Conservation (phyloP, 1,284 basidiomycete species). For the Cryptococcus deneoformans region DNA sequence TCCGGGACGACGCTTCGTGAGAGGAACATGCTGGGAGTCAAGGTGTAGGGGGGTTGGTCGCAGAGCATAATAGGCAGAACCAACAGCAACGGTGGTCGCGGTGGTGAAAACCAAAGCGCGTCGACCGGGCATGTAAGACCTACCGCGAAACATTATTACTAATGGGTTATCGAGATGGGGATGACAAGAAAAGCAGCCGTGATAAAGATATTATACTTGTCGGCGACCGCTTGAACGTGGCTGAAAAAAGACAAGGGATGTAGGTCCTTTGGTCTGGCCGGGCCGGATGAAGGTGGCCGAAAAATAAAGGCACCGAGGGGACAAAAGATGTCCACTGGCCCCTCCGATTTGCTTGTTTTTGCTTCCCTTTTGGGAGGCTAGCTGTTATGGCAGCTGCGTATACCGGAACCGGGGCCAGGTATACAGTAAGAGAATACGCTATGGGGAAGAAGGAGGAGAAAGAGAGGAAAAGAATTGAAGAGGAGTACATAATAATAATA, state of each 20-base stretch:
- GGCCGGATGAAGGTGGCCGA: too few relatives aligned
- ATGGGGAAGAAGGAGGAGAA: too few relatives aligned
- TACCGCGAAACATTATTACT: slow-evolving; percentile 26
- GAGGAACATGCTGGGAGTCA: slow-evolving; percentile 21
- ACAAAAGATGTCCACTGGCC: too few relatives aligned
- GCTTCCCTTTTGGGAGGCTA: too few relatives aligned
- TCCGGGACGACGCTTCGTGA: slow-evolving; percentile 44
- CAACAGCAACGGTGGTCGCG: slow-evolving; percentile 25
- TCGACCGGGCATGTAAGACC: slow-evolving; percentile 20
- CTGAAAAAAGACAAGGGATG: background rate
- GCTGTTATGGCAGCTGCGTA: too few relatives aligned
- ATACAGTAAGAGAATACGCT: too few relatives aligned
- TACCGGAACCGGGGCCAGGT: too few relatives aligned
- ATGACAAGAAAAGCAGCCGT: background rate
- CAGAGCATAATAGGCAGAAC: slow-evolving; percentile 22
- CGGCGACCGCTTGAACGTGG: background rate
- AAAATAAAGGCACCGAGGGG: too few relatives aligned
- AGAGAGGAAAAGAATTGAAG: too few relatives aligned
- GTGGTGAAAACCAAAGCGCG: slow-evolving; percentile 21
- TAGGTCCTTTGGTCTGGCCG: background rate
- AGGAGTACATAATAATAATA: too few relatives aligned
- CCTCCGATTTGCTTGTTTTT: too few relatives aligned
- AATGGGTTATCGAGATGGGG: background rate
- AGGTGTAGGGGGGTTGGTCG: slow-evolving; percentile 21
- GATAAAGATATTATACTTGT: background rate